These are phyloP conservation scores for Kurtzmaniella natalensis DNA, from an alignment of 1,139 yeast species.

Conservation along the genomic window DNA sequence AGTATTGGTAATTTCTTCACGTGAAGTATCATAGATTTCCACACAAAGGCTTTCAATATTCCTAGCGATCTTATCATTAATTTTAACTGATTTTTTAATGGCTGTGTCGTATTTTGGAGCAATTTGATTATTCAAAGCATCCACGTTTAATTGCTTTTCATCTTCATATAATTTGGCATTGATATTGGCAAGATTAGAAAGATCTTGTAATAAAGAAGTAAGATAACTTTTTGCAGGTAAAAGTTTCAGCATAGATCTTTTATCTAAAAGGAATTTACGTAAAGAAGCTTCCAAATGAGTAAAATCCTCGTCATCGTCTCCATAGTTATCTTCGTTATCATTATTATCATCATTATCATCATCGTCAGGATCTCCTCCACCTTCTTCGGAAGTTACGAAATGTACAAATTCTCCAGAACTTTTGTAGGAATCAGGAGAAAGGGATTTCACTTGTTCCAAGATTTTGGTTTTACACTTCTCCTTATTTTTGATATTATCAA, in stretches of 20 bases:
- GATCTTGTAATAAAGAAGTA: slow-evolving; percentile 62
- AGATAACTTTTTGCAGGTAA: slow-evolving; percentile 90
- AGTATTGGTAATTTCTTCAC: slow-evolving; percentile 47
- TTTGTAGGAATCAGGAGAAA: slow-evolving; percentile 90
- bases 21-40: slow-evolving; percentile 59
- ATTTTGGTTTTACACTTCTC: slow-evolving; percentile 73
- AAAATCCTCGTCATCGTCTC: slow-evolving; percentile 57
- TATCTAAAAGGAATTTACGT: slow-evolving; percentile 82
- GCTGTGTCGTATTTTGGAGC: slow-evolving; percentile 62
- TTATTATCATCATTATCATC: slow-evolving; percentile 34
- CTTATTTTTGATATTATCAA: slow-evolving; percentile 79
- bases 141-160: slow-evolving; percentile 42
- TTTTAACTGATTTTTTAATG: slow-evolving; percentile 46
- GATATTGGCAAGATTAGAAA: slow-evolving; percentile 53
- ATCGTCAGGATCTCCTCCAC: slow-evolving; percentile 22
- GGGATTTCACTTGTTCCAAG: slow-evolving; percentile 77
- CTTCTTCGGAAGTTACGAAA: slow-evolving; percentile 66
- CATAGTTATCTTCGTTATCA: slow-evolving; percentile 13
- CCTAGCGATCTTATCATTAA: slow-evolving; percentile 57
- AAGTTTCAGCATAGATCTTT: slow-evolving; percentile 82
- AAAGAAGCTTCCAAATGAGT: slow-evolving; percentile 81
- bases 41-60: slow-evolving; percentile 60
- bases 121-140: slow-evolving; percentile 46
- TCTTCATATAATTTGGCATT: slow-evolving; percentile 54
- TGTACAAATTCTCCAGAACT: slow-evolving; percentile 90